These are phyloP conservation scores for Phytophthora citricola DNA, from an alignment of 352 stramenopile genomes.

Conservation along the genomic window DNA sequence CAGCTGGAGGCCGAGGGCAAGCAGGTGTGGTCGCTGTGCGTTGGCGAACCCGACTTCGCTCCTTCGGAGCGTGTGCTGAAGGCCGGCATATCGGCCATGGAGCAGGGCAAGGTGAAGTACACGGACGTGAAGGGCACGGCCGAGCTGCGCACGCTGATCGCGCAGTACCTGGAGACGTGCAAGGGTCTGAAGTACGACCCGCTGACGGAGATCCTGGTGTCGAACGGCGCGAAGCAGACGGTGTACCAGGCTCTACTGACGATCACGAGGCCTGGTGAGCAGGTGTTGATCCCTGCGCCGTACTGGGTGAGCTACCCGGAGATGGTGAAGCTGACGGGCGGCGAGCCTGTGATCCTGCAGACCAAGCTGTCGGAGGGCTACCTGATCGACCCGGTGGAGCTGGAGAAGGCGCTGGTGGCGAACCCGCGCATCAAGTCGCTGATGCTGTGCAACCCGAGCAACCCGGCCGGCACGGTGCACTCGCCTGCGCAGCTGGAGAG, in stretches of 20 bases:
- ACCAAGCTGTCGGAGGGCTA: slow-evolving; percentile 82
- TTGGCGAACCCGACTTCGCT: slow-evolving; percentile 95
- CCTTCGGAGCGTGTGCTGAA: slow-evolving; percentile 91
- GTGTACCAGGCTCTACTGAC: slow-evolving; percentile 95
- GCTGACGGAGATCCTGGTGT: slow-evolving; percentile 94
- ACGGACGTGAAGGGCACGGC: slow-evolving; percentile 87
- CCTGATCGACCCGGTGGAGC: slow-evolving; percentile 32
- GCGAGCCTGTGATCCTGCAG: slow-evolving; percentile 92
- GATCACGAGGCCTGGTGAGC: slow-evolving; percentile 91
- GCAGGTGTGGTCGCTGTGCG: slow-evolving; percentile 93
- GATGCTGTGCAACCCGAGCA: too few relatives aligned
- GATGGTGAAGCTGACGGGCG: slow-evolving; percentile 94
- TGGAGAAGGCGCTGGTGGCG: too few relatives aligned
- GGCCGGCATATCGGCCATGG: slow-evolving; percentile 76
- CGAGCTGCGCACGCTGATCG: slow-evolving; percentile 90
- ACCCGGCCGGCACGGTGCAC: too few relatives aligned
- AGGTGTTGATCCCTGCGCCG: slow-evolving; percentile 95
- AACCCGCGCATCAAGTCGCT: too few relatives aligned
- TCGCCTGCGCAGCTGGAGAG: too few relatives aligned
- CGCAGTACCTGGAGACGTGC: slow-evolving; percentile 87
- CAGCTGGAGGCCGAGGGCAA: slow-evolving; percentile 95
- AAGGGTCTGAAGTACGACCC: slow-evolving; percentile 93
- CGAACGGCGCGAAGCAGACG: slow-evolving; percentile 96
- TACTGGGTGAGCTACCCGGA: slow-evolving; percentile 98
- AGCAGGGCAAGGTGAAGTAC: slow-evolving; percentile 92